Evolutionary conservation across 148 eudicot species (phyloP).

Genomic region (Agrostemma githago): DNA sequence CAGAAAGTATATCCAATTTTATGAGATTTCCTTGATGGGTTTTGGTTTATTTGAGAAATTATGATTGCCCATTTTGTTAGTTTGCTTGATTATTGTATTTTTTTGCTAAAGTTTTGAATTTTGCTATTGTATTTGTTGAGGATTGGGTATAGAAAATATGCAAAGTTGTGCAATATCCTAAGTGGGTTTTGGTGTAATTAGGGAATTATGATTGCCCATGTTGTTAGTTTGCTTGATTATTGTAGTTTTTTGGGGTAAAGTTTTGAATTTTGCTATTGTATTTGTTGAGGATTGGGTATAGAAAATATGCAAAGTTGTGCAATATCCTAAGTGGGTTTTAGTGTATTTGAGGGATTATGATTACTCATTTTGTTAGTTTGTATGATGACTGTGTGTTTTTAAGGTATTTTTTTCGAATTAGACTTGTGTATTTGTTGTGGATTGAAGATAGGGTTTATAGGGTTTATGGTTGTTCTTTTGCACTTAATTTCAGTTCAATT

Average conservation of each 20-base stretch:
- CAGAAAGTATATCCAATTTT: no score
- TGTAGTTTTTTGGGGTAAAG: background rate
- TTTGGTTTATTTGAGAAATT: background rate
- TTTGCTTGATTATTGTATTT: background rate
- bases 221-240: constrained; percentile 4
- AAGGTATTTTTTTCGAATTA: background rate
- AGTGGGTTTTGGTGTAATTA: background rate
- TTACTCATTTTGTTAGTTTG: constrained; percentile 10
- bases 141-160: background rate
- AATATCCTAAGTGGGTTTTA: background rate
- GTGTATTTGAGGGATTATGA: background rate
- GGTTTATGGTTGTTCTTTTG: no score
- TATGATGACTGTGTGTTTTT: background rate
- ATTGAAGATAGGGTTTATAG: background rate
- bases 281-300: background rate
- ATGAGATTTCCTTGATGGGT: background rate
- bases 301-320: background rate
- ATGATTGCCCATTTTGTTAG: constrained; percentile 13
- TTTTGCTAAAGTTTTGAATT: background rate
- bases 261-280: background rate
- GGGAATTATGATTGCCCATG: constrained; percentile 5
- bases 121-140: background rate
- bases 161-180: background rate
- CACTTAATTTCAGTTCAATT: no score
- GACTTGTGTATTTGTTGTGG: background rate